These are phyloP conservation scores for Crithidia mellificae DNA, from an alignment of 208 protist genomes.

Conservation along the genomic window DNA sequence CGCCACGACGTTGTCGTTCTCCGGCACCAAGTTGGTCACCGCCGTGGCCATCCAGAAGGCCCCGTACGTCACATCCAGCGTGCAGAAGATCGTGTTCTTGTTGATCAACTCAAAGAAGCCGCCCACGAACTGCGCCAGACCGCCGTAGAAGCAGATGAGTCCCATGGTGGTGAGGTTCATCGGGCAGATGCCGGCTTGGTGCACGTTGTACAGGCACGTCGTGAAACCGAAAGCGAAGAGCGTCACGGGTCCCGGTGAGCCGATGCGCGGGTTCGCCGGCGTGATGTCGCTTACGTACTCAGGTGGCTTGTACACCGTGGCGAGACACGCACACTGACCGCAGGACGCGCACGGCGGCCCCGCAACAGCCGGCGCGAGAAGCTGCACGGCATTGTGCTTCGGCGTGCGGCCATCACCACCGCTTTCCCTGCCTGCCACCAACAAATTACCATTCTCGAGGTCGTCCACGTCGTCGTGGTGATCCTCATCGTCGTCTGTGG, in stretches of 20 bases:
- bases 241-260: constrained; percentile 38
- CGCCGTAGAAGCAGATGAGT: constrained; percentile 53
- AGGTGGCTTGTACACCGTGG: constrained; percentile 7
- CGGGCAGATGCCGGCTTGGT: constrained; percentile 40
- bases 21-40: constrained; percentile 17
- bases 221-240: constrained; percentile 65
- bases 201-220: constrained; percentile 58
- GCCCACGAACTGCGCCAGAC: constrained; percentile 48
- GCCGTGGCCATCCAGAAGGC: constrained; percentile 53
- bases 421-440: no score
- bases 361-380: not conserved
- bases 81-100: constrained; percentile 53
- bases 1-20: not conserved
- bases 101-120: constrained; percentile 51
- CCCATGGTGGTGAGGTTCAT: constrained; percentile 34
- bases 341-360: constrained; percentile 10
- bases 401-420: no score
- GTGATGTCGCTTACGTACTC: constrained; percentile 13
- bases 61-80: constrained; percentile 43
- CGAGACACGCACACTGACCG: constrained; percentile 6
- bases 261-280: constrained; percentile 25
- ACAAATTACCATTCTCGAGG: not conserved
- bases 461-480: not conserved
- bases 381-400: no score
- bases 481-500: not conserved